Percentiles rank a stretch among this genome's conserved stretches.
phyloP scores from a whole-genome alignment of 192 early-diverging fungal genomes.

The Coemansia sp. region DNA sequence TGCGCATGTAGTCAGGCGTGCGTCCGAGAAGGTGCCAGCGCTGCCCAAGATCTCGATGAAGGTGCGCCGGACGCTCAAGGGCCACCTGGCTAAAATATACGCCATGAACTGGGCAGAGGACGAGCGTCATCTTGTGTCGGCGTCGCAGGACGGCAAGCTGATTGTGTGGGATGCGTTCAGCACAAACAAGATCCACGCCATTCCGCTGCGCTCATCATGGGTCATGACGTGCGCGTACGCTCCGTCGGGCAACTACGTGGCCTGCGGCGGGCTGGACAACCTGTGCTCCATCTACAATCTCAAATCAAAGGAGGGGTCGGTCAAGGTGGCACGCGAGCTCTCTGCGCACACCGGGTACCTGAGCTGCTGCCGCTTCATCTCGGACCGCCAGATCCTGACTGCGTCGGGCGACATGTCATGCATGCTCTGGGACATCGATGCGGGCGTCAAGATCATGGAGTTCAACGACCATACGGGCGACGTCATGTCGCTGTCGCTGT shows the following conservation, averaged over 20 bases:
- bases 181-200: slow-evolving; percentile 99
- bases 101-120: slow-evolving; percentile 99
- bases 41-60: slow-evolving; percentile 92
- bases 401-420: slow-evolving; percentile 97
- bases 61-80: slow-evolving; percentile 94
- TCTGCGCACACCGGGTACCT: slow-evolving; percentile 97
- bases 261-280: slow-evolving; percentile 99
- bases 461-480: slow-evolving; percentile 98
- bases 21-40: slow-evolving; percentile 83
- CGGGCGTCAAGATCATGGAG: slow-evolving; percentile 94
- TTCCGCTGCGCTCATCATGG: slow-evolving; percentile 98
- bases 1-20: slow-evolving; percentile 68
- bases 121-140: slow-evolving; percentile 94
- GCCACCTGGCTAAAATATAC: slow-evolving; percentile 98
- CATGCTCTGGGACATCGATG: slow-evolving; percentile 99
- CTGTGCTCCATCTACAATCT: slow-evolving; percentile 99
- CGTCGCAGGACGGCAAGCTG: slow-evolving; percentile 99
- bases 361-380: slow-evolving; percentile 95
- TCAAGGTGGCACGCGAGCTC: slow-evolving; percentile 93
- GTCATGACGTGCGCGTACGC: slow-evolving; percentile 99
- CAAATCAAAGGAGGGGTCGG: slow-evolving; percentile 88
- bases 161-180: slow-evolving; percentile 99
- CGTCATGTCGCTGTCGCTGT: slow-evolving; percentile 96
- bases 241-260: slow-evolving; percentile 97
- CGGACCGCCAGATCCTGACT: slow-evolving; percentile 94